Evolutionary conservation across 441 rosid genomes (phyloP), one percentile per base, ranked within the genome.

Genomic region (Gossypium laxum): DNA sequence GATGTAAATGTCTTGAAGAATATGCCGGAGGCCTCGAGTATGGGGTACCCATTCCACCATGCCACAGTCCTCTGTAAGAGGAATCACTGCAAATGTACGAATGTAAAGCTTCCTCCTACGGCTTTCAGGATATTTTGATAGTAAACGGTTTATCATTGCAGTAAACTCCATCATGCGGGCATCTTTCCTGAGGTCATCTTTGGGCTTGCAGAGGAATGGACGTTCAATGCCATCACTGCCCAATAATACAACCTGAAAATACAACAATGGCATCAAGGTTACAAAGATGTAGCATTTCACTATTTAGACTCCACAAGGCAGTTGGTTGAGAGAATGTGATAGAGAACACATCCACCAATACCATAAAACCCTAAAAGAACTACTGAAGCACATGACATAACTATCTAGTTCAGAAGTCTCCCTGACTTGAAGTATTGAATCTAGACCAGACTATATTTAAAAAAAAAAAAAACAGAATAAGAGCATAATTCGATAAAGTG

Each of bases 81-180:
- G 99, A 83, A 93, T 86, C 75, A 95, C 99, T 58, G 99, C 96
- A 79, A 95, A 95, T 10, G 98, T 92, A 69, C 97, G 92, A 72
- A 95, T 85, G 75, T 95, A 95, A 54, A 95, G 91, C 84, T 92
- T 92, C 84, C 98, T 88, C 67, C 92, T 80, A 70, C 96, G 89
- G 80, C 97, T 95, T 87, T 95, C 99, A 69, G 96, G 97, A 82
- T 89, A 92, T 82, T 92, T 92, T 58, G 95, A 89, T 74, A 95
- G 84, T 70, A 95, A 85, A 66, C 89, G 90, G 77, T 95, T 95
- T 83, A 95, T 95, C 93, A 90, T 95, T 67, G 98, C 99, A 78
- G 86, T 95, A 78, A 95, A 95, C 82, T 95, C 98, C 98, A 95
- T 95, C 99, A 95, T 92, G 69, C 96, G 96, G 67, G 99, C 98